Evolutionary conservation across 176 grass and related monocot genomes (phyloP).

Genomic region (Saccharum officinarum): DNA sequence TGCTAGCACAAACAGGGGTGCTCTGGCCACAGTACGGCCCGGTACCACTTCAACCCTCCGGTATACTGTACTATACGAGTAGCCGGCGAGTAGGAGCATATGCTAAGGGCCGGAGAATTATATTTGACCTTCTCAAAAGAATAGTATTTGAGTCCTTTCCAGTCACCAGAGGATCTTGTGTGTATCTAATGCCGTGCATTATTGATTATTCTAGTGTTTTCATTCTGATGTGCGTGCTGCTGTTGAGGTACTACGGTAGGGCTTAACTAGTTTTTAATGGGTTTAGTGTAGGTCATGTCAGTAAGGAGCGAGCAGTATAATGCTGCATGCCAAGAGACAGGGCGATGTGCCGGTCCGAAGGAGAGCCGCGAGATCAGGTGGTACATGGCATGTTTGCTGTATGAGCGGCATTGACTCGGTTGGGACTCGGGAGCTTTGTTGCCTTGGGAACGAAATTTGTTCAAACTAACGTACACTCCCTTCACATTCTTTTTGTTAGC

Average conservation of each 20-base stretch:
- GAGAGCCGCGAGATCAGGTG: no score
- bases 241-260: conserved; percentile 24
- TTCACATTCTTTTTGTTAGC: neutral
- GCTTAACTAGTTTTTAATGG: conserved; percentile 7
- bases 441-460: conserved; percentile 31
- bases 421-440: conserved; percentile 47
- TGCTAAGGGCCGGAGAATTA: no score
- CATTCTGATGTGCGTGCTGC: neutral
- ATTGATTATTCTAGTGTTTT: conserved; percentile 20
- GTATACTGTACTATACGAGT: neutral
- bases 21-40: conserved; percentile 23
- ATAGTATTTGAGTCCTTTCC: neutral
- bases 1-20: conserved; percentile 3
- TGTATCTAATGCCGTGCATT: conserved; percentile 9
- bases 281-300: neutral
- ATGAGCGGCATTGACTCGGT: conserved; percentile 43
- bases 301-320: neutral
- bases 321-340: conserved; percentile 33
- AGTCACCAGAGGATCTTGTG: conserved; percentile 21
- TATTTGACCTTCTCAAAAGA: no score
- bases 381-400: conserved; percentile 46
- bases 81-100: neutral
- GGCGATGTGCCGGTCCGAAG: conserved; percentile 29
- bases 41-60: neutral
- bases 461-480: conserved; percentile 22